A percentile compares a stretch with the other conserved stretches of the same genome.
Evolutionary conservation across 768 basidiomycete species (phyloP).

Genomic region (Lentinus tigrinus): DNA sequence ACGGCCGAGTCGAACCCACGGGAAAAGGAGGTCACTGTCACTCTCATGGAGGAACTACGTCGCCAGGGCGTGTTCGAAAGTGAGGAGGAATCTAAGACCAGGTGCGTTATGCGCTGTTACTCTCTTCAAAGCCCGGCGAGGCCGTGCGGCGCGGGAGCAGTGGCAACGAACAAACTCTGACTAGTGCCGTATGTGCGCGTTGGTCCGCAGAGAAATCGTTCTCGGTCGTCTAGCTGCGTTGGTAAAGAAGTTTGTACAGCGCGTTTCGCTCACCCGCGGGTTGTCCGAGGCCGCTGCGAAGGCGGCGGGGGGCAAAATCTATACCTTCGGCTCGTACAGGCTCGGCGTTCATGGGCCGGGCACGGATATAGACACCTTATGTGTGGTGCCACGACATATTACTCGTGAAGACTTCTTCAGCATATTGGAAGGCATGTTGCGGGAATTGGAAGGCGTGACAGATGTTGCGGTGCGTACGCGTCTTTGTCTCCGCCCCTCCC

Average conservation of each 20-base stretch:
- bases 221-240: constrained; percentile 86
- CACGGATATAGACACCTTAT: constrained; percentile 94
- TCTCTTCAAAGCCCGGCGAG: neutral
- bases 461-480: constrained; percentile 79
- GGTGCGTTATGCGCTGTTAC: constrained; percentile 53
- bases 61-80: constrained; percentile 86
- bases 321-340: constrained; percentile 97
- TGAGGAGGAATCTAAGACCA: constrained; percentile 81
- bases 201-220: constrained; percentile 75
- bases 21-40: constrained; percentile 80
- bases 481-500: neutral
- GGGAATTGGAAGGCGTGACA: constrained; percentile 75
- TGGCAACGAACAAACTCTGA: constrained; percentile 5
- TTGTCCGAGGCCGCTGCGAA: constrained; percentile 85
- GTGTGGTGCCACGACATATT: constrained; percentile 95
- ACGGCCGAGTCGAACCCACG: constrained; percentile 68
- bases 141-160: neutral
- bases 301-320: constrained; percentile 96
- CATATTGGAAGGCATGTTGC: constrained; percentile 84
- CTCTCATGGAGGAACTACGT: constrained; percentile 89
- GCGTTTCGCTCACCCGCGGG: constrained; percentile 74
- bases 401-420: constrained; percentile 95
- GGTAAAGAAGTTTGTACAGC: constrained; percentile 90
- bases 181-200: neutral
- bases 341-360: constrained; percentile 96